These are phyloP conservation scores for Dactylonectria macrodidyma DNA, from an alignment of 2,329 filamentous ascomycete species.

Conservation along the genomic window DNA sequence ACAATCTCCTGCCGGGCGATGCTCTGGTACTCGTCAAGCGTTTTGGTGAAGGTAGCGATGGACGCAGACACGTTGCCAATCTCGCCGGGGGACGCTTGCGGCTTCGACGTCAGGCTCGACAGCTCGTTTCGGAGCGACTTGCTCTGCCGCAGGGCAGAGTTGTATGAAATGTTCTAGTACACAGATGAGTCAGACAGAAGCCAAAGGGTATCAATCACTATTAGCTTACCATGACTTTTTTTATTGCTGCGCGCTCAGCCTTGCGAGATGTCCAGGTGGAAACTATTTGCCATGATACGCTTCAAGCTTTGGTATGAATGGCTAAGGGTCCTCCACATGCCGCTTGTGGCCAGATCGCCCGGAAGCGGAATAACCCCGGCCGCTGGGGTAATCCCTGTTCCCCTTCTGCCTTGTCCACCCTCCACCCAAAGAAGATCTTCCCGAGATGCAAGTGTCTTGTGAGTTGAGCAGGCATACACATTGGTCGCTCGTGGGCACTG, in stretches of 20 bases:
- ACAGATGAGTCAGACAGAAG: background rate
- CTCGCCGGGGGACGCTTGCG: conserved; percentile 70
- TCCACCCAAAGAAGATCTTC: background rate
- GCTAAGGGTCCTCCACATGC: conserved; percentile 34
- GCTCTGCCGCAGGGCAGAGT: conserved; percentile 87
- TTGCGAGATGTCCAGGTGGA: conserved; percentile 27
- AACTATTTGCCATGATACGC: conserved; percentile 41
- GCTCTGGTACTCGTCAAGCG: conserved; percentile 90
- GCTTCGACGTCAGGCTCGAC: conserved; percentile 76
- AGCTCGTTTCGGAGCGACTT: conserved; percentile 85
- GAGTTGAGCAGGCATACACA: no score
- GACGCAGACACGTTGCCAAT: conserved; percentile 83
- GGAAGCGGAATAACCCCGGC: conserved; percentile 37
- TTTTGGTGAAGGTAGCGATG: conserved; percentile 85
- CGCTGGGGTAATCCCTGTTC: background rate
- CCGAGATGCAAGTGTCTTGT: background rate
- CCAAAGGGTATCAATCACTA: background rate
- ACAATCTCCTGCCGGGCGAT: conserved; percentile 92
- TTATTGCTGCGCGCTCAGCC: conserved; percentile 50
- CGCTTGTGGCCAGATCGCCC: conserved; percentile 47
- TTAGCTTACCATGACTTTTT: conserved; percentile 39
- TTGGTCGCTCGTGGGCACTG: no score
- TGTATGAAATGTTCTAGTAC: conserved; percentile 84
- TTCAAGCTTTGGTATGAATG: conserved; percentile 15
- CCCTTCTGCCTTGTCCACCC: background rate